Conservation (phyloP, 371 early-diverging fungal species). For the Smittium culicis region DNA sequence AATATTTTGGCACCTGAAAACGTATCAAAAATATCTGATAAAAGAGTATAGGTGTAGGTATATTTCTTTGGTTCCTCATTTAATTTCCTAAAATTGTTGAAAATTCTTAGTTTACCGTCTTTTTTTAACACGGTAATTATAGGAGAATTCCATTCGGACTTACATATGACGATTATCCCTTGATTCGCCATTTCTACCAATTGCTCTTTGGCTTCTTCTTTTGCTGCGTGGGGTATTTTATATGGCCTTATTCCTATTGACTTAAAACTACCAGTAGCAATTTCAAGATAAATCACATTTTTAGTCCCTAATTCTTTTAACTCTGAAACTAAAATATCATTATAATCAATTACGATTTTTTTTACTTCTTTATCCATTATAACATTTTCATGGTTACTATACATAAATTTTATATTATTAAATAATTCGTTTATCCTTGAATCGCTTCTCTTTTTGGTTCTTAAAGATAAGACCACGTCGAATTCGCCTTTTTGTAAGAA, state of each 20-base stretch:
- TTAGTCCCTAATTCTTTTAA: slow-evolving; percentile 1
- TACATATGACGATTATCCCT: slow-evolving; percentile 8
- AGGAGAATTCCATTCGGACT: slow-evolving; percentile 12
- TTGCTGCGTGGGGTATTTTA: slow-evolving; percentile 10
- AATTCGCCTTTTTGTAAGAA: neutral
- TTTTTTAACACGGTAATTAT: slow-evolving; percentile 15
- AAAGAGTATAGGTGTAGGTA: slow-evolving; percentile 11
- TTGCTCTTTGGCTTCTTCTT: slow-evolving; percentile 14
- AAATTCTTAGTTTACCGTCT: slow-evolving; percentile 14
- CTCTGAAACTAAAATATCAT: slow-evolving; percentile 3
- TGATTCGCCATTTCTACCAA: slow-evolving; percentile 13
- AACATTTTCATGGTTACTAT: neutral
- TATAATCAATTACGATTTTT: neutral
- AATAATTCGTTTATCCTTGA: neutral
- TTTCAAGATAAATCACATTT: slow-evolving; percentile 5
- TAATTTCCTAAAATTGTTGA: slow-evolving; percentile 18
- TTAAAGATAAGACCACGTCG: neutral
- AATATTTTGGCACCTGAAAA: slow-evolving; percentile 14
- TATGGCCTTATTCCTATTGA: slow-evolving; percentile 14
- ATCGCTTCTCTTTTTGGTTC: neutral
- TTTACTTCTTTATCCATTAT: neutral
- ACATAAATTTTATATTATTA: neutral
- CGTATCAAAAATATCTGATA: slow-evolving; percentile 4
- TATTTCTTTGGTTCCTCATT: slow-evolving; percentile 13
- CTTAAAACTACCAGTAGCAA: slow-evolving; percentile 10